These are phyloP conservation scores for Pinus albicaulis DNA, from an alignment of 75 land plant genomes.

Conservation along the genomic window DNA sequence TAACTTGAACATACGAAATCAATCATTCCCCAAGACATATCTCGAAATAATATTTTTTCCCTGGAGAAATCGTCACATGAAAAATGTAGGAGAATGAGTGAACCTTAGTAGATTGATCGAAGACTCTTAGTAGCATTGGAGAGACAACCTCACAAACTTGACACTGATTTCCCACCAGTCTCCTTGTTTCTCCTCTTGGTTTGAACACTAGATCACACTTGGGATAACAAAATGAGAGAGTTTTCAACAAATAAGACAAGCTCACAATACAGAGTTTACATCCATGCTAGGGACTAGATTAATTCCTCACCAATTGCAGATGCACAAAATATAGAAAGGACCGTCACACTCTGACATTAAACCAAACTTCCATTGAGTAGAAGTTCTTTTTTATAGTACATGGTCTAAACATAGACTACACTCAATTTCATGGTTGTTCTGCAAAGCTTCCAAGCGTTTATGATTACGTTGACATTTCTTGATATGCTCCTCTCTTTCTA, in stretches of 20 bases:
- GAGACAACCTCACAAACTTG: too few species aligned
- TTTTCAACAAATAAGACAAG: constrained; percentile 96
- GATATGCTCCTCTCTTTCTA: constrained; percentile 77
- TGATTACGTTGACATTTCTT: constrained; percentile 65
- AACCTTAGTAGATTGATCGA: too few species aligned
- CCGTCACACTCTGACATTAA: too few species aligned
- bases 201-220: constrained; percentile 92
- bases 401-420: constrained; percentile 92
- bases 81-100: too few species aligned
- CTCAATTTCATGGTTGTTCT: constrained; percentile 85
- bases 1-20: too few species aligned
- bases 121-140: too few species aligned
- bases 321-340: constrained; percentile 94
- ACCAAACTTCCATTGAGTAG: constrained; percentile 89
- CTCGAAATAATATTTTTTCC: too few species aligned
- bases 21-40: too few species aligned
- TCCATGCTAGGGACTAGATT: constrained; percentile 80
- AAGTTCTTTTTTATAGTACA: constrained; percentile 74
- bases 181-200: too few species aligned
- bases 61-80: too few species aligned
- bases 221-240: constrained; percentile 91
- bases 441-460: too few species aligned
- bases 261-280: constrained; percentile 73
- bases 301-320: constrained; percentile 89
- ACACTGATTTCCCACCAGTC: too few species aligned